Conservation (phyloP, 202 grass and related monocot genomes). For the Zoysia matrella region DNA sequence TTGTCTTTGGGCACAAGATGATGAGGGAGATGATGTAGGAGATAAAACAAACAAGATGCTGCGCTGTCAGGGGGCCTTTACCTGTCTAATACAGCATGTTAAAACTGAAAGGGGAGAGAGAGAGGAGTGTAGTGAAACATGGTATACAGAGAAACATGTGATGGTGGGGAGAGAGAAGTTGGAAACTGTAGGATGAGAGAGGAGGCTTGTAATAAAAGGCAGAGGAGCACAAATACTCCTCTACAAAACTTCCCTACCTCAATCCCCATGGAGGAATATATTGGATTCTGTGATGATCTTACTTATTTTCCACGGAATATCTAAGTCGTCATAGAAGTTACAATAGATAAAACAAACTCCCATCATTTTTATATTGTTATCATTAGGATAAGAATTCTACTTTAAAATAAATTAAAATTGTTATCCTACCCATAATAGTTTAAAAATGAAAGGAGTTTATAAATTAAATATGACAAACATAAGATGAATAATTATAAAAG, state of each 20-base stretch:
- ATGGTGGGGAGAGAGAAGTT: not conserved
- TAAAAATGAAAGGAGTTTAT: no score
- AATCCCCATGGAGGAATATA: constrained; percentile 61
- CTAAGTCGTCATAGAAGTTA: constrained; percentile 25
- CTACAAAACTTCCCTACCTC: constrained; percentile 56
- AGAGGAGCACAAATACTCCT: constrained; percentile 47
- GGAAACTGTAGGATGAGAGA: constrained; percentile 38
- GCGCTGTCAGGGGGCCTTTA: constrained; percentile 77
- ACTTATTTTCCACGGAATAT: constrained; percentile 32
- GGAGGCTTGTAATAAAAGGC: constrained; percentile 56
- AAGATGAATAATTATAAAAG: no score
- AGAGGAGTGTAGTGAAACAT: constrained; percentile 29
- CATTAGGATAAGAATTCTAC: no score
- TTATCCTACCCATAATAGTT: no score
- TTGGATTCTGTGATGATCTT: constrained; percentile 48
- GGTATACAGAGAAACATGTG: constrained; percentile 32
- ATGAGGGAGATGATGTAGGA: constrained; percentile 64
- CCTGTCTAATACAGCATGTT: constrained; percentile 62
- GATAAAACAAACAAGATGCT: constrained; percentile 97
- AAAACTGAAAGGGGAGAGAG: constrained; percentile 62
- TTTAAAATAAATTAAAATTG: no score
- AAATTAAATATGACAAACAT: no score
- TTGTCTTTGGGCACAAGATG: constrained; percentile 55
- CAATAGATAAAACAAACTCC: no score
- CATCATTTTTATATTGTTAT: no score